These are phyloP conservation scores for Centaurea solstitialis DNA, from an alignment of 129 eudicot genomes.

Conservation along the genomic window DNA sequence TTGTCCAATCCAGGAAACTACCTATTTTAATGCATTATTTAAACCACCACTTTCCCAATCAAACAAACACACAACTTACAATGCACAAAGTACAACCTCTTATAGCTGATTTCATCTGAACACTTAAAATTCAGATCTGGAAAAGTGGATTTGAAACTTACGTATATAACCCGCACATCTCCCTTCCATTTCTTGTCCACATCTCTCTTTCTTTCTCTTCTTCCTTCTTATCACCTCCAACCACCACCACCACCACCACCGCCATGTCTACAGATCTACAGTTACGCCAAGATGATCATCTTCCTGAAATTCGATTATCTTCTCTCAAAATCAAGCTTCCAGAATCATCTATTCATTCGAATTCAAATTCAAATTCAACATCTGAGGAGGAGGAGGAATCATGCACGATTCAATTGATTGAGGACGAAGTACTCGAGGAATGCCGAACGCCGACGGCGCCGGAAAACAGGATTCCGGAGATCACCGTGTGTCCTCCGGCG, in stretches of 20 bases:
- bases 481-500: slow-evolving; percentile 57
- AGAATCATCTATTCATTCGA: too few species aligned
- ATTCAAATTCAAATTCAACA: neutral
- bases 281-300: slow-evolving; percentile 38
- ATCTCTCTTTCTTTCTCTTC: slow-evolving; percentile 18
- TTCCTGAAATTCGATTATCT: slow-evolving; percentile 28
- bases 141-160: slow-evolving; percentile 3
- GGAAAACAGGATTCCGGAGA: slow-evolving; percentile 43
- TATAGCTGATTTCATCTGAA: neutral
- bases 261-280: slow-evolving; percentile 71
- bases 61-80: neutral
- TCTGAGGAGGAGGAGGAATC: neutral
- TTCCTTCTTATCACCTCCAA: neutral
- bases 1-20: slow-evolving; percentile 35
- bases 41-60: slow-evolving; percentile 6
- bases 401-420: slow-evolving; percentile 14
- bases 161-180: slow-evolving; percentile 16
- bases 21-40: slow-evolving; percentile 21
- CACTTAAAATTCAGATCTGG: neutral
- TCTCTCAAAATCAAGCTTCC: slow-evolving; percentile 21
- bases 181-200: slow-evolving; percentile 11
- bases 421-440: neutral
- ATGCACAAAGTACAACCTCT: neutral
- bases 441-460: slow-evolving; percentile 60
- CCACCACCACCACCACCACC: slow-evolving; percentile 4